Evolutionary conservation across 805 yeast species (phyloP).

Genomic region (Hanseniaspora nectarophila): DNA sequence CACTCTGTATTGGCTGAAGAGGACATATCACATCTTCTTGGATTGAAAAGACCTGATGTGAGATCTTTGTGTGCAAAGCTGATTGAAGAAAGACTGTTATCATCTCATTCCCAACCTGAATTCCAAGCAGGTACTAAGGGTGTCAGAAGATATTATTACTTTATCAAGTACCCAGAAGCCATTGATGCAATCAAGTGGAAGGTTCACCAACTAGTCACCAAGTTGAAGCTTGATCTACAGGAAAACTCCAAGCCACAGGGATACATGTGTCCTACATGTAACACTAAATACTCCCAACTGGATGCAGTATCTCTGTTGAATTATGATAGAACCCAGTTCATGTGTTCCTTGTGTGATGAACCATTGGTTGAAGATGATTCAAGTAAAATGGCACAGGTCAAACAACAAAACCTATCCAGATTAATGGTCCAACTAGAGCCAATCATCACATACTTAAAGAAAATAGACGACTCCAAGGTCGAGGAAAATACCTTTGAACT

Average conservation of each 20-base stretch:
- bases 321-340: slow-evolving; percentile 66
- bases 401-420: slow-evolving; percentile 68
- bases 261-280: slow-evolving; percentile 78
- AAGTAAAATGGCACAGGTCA: slow-evolving; percentile 64
- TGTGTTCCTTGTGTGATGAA: slow-evolving; percentile 75
- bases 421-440: slow-evolving; percentile 87
- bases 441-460: slow-evolving; percentile 66
- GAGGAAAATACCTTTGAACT: slow-evolving; percentile 86
- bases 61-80: slow-evolving; percentile 70
- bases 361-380: slow-evolving; percentile 77
- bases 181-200: slow-evolving; percentile 95
- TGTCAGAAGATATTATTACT: slow-evolving; percentile 68
- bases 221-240: slow-evolving; percentile 69
- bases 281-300: slow-evolving; percentile 65
- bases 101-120: slow-evolving; percentile 60
- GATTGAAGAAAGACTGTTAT: slow-evolving; percentile 70
- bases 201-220: slow-evolving; percentile 71
- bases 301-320: slow-evolving; percentile 77
- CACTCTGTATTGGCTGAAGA: slow-evolving; percentile 90
- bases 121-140: slow-evolving; percentile 54
- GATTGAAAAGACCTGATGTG: slow-evolving; percentile 75
- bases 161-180: slow-evolving; percentile 81
- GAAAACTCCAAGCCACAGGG: slow-evolving; percentile 88
- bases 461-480: slow-evolving; percentile 64
- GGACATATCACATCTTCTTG: slow-evolving; percentile 68